Evolutionary conservation across 805 yeast species (phyloP), one percentile per base, ranked within the genome.

Genomic region (Candida anglica): DNA sequence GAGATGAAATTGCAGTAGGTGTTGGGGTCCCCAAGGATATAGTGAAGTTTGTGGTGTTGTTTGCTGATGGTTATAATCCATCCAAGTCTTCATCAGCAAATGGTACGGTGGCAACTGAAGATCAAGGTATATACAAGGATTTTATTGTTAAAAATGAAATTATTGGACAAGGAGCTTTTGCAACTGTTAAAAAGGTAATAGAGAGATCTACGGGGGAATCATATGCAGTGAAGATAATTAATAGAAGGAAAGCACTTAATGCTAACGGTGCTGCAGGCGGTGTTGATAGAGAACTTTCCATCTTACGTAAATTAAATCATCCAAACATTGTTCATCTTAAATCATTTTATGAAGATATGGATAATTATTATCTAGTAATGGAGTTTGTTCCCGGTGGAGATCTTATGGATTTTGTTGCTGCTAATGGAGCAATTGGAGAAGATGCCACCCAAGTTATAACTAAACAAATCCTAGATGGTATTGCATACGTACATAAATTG

Each of bases 91-190:
- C 40, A 23, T 33, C 50, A 7, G 40, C 47, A 17, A 47, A 50
- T 32, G 45, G 39, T 34, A 44, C 52, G 48, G 72, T 38, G 41
- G 39, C 37, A 32, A 58, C 46, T 38, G 28, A 32, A 14, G 68
- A 66, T 35, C 66, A 73, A 20, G 88, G 89, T 1, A 78, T 86
- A 8, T 69, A 71, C 47, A 75, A 73, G 38, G 78, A 82, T 48
- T 93, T 81, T 57, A 82, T 86, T 10, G 77, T 91, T 15, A 75
- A 81, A 39, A 86, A 82, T 52, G 95, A 85, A 49, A 80, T 86
- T 11, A 85, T 91, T 1, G 98, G 98, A 1, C 93, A 87, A 48
- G 98, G 98, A n/a, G 98, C 98, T 7, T 91, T 91, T 71, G 98
- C 98, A 5, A 84, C 89, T 1, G 98, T 93, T 19, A 82, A 87